Evolutionary conservation across 306 rosid species (phyloP).

Genomic region (Canavalia ensiformis): DNA sequence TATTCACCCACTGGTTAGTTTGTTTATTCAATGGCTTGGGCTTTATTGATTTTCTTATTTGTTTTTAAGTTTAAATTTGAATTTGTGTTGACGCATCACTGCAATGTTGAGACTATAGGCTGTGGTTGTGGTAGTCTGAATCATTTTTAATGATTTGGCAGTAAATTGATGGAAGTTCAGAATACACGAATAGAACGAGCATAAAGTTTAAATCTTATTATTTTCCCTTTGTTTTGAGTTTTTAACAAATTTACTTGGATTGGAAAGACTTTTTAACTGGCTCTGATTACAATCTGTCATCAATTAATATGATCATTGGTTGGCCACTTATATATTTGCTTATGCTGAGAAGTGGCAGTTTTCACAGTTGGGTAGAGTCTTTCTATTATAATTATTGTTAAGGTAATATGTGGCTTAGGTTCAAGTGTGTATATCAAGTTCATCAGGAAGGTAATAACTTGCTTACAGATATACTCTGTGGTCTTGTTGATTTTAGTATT

Average conservation of each 20-base stretch:
- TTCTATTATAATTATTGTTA: not conserved
- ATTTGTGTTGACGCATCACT: not conserved
- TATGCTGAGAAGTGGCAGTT: not conserved
- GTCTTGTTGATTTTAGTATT: constrained; percentile 2
- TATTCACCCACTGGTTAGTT: constrained; percentile 88
- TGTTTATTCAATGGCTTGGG: constrained; percentile 39
- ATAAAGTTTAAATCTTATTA: not conserved
- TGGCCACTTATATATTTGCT: not conserved
- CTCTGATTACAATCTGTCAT: not conserved
- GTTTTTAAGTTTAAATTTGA: not conserved
- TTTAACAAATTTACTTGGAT: not conserved
- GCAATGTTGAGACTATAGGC: not conserved
- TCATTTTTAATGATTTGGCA: not conserved
- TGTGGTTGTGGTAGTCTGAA: not conserved
- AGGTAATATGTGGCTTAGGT: not conserved
- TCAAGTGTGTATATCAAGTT: not conserved
- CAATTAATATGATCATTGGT: not conserved
- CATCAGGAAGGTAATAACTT: not conserved
- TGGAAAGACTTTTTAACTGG: not conserved
- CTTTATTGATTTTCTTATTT: too few species aligned
- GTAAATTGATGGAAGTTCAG: not conserved
- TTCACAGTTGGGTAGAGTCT: not conserved
- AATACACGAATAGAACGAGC: not conserved
- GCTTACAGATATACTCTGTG: not conserved
- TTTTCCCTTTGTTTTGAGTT: not conserved